Base-by-base conservation (phyloP, 2,329 filamentous ascomycete species). In the Xylaria arbuscula region DNA sequence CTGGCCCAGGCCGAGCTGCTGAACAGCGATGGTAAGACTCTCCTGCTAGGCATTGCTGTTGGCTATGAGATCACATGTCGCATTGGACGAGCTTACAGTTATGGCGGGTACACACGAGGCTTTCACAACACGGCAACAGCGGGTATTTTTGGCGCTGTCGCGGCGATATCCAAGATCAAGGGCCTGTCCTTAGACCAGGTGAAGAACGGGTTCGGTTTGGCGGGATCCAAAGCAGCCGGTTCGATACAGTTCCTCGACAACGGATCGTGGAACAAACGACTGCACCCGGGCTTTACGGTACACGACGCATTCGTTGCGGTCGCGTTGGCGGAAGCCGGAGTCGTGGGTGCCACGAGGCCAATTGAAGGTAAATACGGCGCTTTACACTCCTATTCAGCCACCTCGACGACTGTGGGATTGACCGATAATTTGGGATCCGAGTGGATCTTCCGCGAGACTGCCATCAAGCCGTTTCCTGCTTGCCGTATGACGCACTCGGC, bases 171-270 rank as follows among this genome's bases (percentile, higher is more conserved):
- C 15, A 73, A 70, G 63, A 68, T 76, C 53, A 70, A 70, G 38
- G 70, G 70, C 7, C 55, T 76, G 11, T 68, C 75, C 1, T 42
- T 66, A 1, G 58, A 42, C 2, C 62, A 71, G 48, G 55, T 73
- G 34, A 70, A 64, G 54, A 66, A 75, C 53, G 75, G 75, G 2
- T 72, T 77, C 13, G 75, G 75, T 0, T 59, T 77, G 4, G 75
- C 75, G 7, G 67, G 60, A 2, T 78, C 74, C 1, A 76, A 74
- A 40, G 73, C 74, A 0, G 67, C 75, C 15, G 76, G 76, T 1
- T 76, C 72, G 32, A 78, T 78, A 73, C 74, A 78, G 64, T 78
- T 75, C 53, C 72, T 78, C 6, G 74, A 75, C 62, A 77, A 77
- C 50, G 76, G 75, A 1, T 64, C 70, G 2, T 76, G 73, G 75